These are phyloP conservation scores for Hanseniaspora thailandica DNA, from an alignment of 805 yeast genomes.

Conservation along the genomic window DNA sequence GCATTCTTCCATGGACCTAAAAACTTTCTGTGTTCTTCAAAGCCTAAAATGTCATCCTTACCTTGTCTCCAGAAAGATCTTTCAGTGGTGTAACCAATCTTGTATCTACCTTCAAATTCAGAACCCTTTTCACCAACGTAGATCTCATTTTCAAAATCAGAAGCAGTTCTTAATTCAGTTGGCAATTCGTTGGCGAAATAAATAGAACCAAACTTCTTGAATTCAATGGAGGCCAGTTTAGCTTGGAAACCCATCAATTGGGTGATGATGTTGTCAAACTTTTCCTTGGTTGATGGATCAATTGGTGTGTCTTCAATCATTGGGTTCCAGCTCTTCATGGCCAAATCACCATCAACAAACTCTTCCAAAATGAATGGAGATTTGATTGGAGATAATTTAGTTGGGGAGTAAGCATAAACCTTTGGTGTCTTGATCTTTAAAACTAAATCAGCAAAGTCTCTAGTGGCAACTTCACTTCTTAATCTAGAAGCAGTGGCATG, in stretches of 20 bases:
- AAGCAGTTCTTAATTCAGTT: constrained; percentile 23
- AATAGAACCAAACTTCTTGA: constrained; percentile 68
- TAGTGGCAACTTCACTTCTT: constrained; percentile 84
- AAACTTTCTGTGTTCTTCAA: constrained; percentile 36
- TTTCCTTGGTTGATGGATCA: constrained; percentile 37
- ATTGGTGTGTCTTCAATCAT: constrained; percentile 44
- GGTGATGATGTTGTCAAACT: constrained; percentile 49
- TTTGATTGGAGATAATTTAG: constrained; percentile 48
- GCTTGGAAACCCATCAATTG: constrained; percentile 62
- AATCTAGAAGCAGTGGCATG: constrained; percentile 53
- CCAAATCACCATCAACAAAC: constrained; percentile 59
- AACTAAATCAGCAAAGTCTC: constrained; percentile 64
- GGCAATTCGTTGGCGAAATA: constrained; percentile 63
- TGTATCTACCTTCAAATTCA: constrained; percentile 56
- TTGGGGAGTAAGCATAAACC: constrained; percentile 54
- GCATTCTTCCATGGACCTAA: constrained; percentile 78
- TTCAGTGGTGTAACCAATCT: constrained; percentile 83
- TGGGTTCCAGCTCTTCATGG: constrained; percentile 90
- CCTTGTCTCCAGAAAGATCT: constrained; percentile 52
- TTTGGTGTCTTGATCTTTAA: constrained; percentile 61
- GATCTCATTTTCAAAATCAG: constrained; percentile 24
- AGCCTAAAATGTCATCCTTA: constrained; percentile 43
- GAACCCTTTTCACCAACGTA: constrained; percentile 53
- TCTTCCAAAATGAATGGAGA: constrained; percentile 77
- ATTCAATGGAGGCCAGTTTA: constrained; percentile 42